Evolutionary conservation across 179 eudicot genomes (phyloP).

Genomic region (Spergularia azorica): DNA sequence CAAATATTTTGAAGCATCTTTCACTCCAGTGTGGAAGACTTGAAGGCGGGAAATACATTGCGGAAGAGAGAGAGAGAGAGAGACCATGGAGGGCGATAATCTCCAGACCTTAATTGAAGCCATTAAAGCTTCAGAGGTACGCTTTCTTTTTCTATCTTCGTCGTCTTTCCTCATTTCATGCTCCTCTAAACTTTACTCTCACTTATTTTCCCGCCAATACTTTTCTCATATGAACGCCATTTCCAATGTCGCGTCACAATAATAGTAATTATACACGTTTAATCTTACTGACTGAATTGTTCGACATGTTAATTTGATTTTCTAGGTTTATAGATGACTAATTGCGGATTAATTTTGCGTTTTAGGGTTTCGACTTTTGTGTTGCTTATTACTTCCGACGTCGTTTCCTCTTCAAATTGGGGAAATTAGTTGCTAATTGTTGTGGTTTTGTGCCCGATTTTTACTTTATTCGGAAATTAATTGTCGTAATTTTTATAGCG

Average conservation of each 20-base stretch:
- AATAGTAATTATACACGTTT: not conserved
- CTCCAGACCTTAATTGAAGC: slow-evolving; percentile 54
- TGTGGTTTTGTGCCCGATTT: not conserved
- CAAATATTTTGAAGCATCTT: too few relatives aligned
- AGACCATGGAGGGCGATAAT: slow-evolving; percentile 41
- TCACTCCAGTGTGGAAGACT: too few relatives aligned
- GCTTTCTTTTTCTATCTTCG: slow-evolving; percentile 22
- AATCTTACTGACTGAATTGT: not conserved
- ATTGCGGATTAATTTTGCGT: not conserved
- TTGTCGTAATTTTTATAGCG: not conserved
- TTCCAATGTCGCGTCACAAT: not conserved
- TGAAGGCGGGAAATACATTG: slow-evolving; percentile 11
- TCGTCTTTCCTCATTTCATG: not conserved
- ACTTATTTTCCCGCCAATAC: slow-evolving; percentile 6
- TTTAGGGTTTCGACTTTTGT: slow-evolving; percentile 20
- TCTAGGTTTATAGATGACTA: not conserved
- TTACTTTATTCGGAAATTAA: not conserved
- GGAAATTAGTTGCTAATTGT: not conserved
- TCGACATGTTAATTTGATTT: not conserved
- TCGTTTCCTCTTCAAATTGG: not conserved
- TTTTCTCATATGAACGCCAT: too few relatives aligned
- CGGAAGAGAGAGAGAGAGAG: not conserved
- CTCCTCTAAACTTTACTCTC: not conserved
- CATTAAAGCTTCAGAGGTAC: slow-evolving; percentile 71
- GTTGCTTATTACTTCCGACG: not conserved